These are phyloP conservation scores for Lecanoromycetidae sp. DNA, from an alignment of 2,329 filamentous ascomycete genomes.

Conservation along the genomic window DNA sequence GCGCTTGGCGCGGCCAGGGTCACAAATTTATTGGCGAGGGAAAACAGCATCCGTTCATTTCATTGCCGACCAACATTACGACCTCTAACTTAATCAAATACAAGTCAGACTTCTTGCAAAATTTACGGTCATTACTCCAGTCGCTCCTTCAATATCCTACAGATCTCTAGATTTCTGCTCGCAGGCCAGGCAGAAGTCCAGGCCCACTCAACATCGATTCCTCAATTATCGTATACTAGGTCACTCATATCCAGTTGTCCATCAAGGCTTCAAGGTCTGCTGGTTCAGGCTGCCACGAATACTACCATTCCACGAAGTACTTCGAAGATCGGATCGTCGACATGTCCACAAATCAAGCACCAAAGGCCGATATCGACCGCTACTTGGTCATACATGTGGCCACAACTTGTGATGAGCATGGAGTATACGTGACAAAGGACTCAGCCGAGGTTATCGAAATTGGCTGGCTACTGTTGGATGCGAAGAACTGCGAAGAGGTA, in stretches of 20 bases:
- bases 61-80: constrained; percentile 5
- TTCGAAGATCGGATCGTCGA: not conserved
- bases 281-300: not conserved
- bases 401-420: constrained; percentile 97
- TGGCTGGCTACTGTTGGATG: constrained; percentile 91
- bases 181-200: too few species aligned
- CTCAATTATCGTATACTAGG: not conserved
- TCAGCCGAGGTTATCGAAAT: constrained; percentile 98
- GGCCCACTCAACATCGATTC: not conserved
- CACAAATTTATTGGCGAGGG: constrained; percentile 4
- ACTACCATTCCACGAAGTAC: not conserved
- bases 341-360: constrained; percentile 35
- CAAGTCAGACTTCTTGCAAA: too few species aligned
- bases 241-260: not conserved
- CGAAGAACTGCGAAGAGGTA: constrained; percentile 87
- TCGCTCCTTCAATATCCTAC: constrained; percentile 13
- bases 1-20: not conserved
- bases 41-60: constrained; percentile 2
- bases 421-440: constrained; percentile 98
- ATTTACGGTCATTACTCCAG: constrained; percentile 10
- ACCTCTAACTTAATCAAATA: too few species aligned
- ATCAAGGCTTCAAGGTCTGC: not conserved
- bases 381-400: constrained; percentile 98
- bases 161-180: too few species aligned
- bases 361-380: constrained; percentile 71